Evolutionary conservation across 2,329 filamentous ascomycete genomes (phyloP).

Genomic region (Purpureocillium takamizusanense): DNA sequence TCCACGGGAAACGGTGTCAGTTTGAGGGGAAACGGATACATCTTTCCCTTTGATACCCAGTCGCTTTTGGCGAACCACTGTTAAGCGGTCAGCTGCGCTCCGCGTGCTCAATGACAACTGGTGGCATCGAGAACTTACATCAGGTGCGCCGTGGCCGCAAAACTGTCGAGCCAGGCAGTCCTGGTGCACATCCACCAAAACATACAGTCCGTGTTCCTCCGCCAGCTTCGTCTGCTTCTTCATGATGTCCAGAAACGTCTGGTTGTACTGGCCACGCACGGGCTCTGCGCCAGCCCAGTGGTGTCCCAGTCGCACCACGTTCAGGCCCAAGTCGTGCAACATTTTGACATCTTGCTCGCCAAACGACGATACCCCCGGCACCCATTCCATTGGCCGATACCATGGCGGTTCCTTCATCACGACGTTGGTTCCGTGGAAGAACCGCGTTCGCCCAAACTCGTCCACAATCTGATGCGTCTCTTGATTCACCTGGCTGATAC

Average conservation of each 20-base stretch:
- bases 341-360: constrained; percentile 8
- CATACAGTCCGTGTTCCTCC: constrained; percentile 10
- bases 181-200: constrained; percentile 10
- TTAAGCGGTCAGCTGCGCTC: too few relatives aligned
- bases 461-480: constrained; percentile 10
- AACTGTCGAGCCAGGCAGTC: constrained; percentile 8
- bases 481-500: constrained; percentile 7
- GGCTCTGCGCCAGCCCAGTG: constrained; percentile 10
- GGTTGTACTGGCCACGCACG: constrained; percentile 8
- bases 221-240: constrained; percentile 9
- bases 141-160: constrained; percentile 10
- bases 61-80: constrained; percentile 11
- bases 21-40: constrained; percentile 9
- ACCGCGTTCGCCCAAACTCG: constrained; percentile 9
- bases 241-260: constrained; percentile 10
- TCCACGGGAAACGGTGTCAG: constrained; percentile 6
- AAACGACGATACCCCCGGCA: constrained; percentile 9
- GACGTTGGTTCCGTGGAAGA: constrained; percentile 12
- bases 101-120: too few relatives aligned
- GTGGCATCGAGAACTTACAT: constrained; percentile 5
- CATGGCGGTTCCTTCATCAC: constrained; percentile 11
- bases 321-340: constrained; percentile 9
- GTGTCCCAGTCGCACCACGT: constrained; percentile 10
- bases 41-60: constrained; percentile 6
- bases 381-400: constrained; percentile 9